Conservation (phyloP, 331 rosid species). For the Cydonia oblonga region DNA sequence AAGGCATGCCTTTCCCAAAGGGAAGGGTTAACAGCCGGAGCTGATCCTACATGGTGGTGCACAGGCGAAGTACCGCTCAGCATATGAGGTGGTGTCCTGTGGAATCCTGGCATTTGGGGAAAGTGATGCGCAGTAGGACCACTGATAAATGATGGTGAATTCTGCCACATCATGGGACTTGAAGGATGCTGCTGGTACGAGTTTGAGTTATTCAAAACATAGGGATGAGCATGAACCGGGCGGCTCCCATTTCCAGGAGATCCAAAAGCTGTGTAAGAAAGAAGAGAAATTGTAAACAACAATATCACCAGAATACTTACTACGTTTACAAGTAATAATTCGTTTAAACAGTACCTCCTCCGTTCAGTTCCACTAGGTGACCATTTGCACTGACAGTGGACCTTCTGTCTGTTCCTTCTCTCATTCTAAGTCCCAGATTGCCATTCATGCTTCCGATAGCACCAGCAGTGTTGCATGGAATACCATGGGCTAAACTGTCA, state of each 20-base stretch:
- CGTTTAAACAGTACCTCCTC: constrained; percentile 32
- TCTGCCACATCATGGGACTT: constrained; percentile 47
- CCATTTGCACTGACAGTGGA: constrained; percentile 38
- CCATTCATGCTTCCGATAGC: constrained; percentile 29
- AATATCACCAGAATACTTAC: not conserved
- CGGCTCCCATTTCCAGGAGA: constrained; percentile 47
- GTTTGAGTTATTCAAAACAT: constrained; percentile 52
- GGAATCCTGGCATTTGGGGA: constrained; percentile 53
- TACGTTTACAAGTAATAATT: not conserved
- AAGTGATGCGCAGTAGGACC: constrained; percentile 44
- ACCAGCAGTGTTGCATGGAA: constrained; percentile 37
- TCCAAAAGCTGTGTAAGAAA: constrained; percentile 28
- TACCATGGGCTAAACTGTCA: constrained; percentile 47
- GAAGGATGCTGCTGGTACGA: constrained; percentile 60
- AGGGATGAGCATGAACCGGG: constrained; percentile 50
- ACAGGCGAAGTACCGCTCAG: constrained; percentile 41
- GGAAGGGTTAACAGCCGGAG: constrained; percentile 64
- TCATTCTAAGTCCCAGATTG: constrained; percentile 35
- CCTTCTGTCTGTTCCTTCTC: constrained; percentile 42
- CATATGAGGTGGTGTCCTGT: constrained; percentile 49
- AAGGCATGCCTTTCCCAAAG: constrained; percentile 68
- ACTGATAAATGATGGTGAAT: constrained; percentile 51
- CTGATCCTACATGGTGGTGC: constrained; percentile 72
- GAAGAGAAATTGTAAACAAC: not conserved
- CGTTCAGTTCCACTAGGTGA: constrained; percentile 45